Base-by-base conservation (phyloP, 108 stramenopile species). In the Conticribra weissflogii region DNA sequence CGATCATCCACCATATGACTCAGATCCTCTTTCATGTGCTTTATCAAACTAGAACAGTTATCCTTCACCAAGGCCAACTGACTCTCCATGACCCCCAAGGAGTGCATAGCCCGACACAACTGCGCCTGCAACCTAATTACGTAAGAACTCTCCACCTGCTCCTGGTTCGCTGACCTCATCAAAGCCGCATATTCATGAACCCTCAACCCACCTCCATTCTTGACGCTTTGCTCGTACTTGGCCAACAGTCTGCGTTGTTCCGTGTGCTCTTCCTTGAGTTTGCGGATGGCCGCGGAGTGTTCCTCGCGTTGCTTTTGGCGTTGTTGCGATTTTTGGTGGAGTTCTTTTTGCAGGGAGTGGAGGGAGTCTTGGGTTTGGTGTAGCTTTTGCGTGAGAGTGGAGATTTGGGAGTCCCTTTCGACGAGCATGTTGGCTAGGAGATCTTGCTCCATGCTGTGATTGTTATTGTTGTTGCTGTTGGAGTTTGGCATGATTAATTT, bases 31-130 rank as follows among this genome's bases (percentile, higher is more conserved):
- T 81, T 81, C 56, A 86, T 71, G 12, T 59, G 55, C 65, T 83
- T 85, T 22, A 84, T 76, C 7, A 79, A 50, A 16, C 53, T 66
- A 3, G 77, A 81, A 15, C 69, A 63, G 30, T 82, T 71, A 22
- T 67, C 63, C 41, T 81, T 85, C 21, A 73, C 59, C 72, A 93
- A 53, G 17, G 86, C 86, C 53, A 88, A 54, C 63, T 93, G 89
- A 72, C 86, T 87, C 59, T 93, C 92, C 79, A 90, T 59, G 21
- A 90, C 87, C 2, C 89, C 89, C 75, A 90, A 83, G 31, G 76
- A 72, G 67, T 93, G 92, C 92, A 93, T 93, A 8, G 86, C 87
- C 58, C 88, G 80, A 71, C 89, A 90, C 44, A 93, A 56, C 70
- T 93, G 89, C 9, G 92, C 86, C 79, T 93, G 92, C 64, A 93